phyloP scores from a whole-genome alignment of 2,329 filamentous ascomycete species.

The Colletotrichum sp. region DNA sequence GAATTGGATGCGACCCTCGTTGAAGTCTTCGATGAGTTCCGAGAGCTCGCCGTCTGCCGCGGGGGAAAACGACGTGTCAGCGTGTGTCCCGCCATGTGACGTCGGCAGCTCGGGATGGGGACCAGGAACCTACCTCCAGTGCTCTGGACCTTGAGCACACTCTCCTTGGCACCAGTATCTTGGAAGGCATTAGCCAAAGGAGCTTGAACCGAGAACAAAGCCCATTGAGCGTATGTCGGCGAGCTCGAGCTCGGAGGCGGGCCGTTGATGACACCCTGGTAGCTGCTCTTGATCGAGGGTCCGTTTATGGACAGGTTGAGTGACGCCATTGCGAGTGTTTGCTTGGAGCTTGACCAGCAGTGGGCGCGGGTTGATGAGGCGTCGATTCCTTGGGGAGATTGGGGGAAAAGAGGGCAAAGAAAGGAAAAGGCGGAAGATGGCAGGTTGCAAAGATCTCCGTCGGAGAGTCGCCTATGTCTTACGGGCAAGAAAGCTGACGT shows the following conservation, averaged over 20 bases:
- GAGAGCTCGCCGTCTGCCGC: conserved; percentile 82
- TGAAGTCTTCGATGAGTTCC: conserved; percentile 94
- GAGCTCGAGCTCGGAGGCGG: conserved; percentile 63
- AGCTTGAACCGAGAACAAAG: conserved; percentile 89
- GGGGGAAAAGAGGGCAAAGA: not conserved
- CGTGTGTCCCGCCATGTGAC: conserved; percentile 11
- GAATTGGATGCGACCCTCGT: conserved; percentile 94
- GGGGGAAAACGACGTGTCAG: conserved; percentile 18
- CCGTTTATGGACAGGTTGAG: conserved; percentile 82
- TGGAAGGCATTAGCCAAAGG: conserved; percentile 94
- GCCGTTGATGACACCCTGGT: conserved; percentile 62
- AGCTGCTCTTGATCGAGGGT: conserved; percentile 85
- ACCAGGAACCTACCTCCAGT: conserved; percentile 71
- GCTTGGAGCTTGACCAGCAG: conserved; percentile 24
- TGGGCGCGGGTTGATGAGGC: conserved; percentile 1
- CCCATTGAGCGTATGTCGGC: conserved; percentile 90
- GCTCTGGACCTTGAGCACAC: conserved; percentile 90
- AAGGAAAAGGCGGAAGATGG: not conserved
- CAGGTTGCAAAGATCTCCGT: conserved; percentile 10
- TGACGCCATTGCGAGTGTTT: conserved; percentile 68
- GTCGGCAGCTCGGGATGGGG: conserved; percentile 6
- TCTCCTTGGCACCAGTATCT: conserved; percentile 85
- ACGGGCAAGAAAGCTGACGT: conserved; percentile 23
- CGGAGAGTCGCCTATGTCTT: conserved; percentile 18
- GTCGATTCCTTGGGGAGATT: not conserved